Evolutionary conservation across 1,284 basidiomycete species (phyloP).

Genomic region (Puccinia polysora): DNA sequence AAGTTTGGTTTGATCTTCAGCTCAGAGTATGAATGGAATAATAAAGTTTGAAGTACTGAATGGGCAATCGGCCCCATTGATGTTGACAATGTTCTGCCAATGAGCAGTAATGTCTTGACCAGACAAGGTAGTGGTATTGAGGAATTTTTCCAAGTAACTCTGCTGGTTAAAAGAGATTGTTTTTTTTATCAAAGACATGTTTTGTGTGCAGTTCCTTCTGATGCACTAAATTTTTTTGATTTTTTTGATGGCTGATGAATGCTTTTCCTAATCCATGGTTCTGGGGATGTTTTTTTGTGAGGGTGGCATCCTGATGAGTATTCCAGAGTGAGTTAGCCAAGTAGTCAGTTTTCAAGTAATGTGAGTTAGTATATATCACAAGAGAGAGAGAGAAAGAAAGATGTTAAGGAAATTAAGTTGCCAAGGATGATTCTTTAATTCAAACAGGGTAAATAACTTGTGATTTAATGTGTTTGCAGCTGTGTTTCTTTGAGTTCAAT

Average conservation of each 20-base stretch:
- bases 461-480: no score
- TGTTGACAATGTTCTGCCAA: constrained; percentile 83
- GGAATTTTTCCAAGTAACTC: constrained; percentile 88
- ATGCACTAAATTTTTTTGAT: constrained; percentile 23
- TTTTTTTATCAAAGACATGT: constrained; percentile 65
- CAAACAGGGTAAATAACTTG: no score
- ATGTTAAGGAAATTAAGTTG: no score
- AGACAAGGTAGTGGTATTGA: constrained; percentile 89
- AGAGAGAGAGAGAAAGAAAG: no score
- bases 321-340: no score
- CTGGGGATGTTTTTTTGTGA: constrained; percentile 31
- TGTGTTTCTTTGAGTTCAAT: no score
- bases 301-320: no score
- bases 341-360: no score
- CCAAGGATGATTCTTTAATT: no score
- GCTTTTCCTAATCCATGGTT: constrained; percentile 44
- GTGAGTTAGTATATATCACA: neutral
- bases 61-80: constrained; percentile 58
- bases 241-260: constrained; percentile 34
- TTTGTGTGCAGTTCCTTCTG: constrained; percentile 62
- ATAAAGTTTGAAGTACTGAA: constrained; percentile 49
- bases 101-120: constrained; percentile 95
- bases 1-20: constrained; percentile 74
- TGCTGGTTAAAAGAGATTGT: constrained; percentile 94
- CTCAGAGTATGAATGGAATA: constrained; percentile 82